Evolutionary conservation across 495 filamentous ascomycete species (phyloP), one percentile per base, ranked within the genome.

Genomic region (Acidiella bohemica): DNA sequence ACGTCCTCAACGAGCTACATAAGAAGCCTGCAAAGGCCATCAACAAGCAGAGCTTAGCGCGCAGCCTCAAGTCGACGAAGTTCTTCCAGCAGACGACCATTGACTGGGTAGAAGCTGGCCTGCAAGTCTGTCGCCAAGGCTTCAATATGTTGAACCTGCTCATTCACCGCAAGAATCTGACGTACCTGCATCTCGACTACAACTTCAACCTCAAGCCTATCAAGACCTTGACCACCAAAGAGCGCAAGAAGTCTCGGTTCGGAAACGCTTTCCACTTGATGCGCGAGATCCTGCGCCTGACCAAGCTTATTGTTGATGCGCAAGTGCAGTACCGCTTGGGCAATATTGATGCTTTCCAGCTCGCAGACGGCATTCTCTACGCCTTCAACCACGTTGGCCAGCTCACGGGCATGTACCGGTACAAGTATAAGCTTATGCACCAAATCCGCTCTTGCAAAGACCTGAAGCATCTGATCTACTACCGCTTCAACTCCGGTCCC

Each of bases 361-460:
- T 99, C 39, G 92, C 92, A 3, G 92, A 99, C 59, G 92, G 92
- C 59, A 99, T 99, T 41, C 70, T 95, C 8, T 99, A 96, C 55
- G 92, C 92, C 21, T 96, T 99, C 69, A 99, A 99, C 64, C 92
- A 99, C 52, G 92, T 99, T 41, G 92, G 92, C 36, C 92, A 99
- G 63, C 67, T 99, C 37, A 99, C 92, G 19, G 92, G 92, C 53
- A 99, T 99, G 92, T 99, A 99, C 64, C 83, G 92, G 20, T 99
- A 99, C 74, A 99, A 99, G 70, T 99, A 99, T 67, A 99, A 99
- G 67, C 72, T 99, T 25, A 99, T 99, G 92, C 92, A 99, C 59
- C 92, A 99, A 62, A 96, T 99, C 53, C 85, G 92, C 33, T 90
- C 92, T 2, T 99, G 92, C 67, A 99, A 99, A 58, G 92, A 99